phyloP scores from a whole-genome alignment of 306 rosid genomes.

The Prunus davidiana region DNA sequence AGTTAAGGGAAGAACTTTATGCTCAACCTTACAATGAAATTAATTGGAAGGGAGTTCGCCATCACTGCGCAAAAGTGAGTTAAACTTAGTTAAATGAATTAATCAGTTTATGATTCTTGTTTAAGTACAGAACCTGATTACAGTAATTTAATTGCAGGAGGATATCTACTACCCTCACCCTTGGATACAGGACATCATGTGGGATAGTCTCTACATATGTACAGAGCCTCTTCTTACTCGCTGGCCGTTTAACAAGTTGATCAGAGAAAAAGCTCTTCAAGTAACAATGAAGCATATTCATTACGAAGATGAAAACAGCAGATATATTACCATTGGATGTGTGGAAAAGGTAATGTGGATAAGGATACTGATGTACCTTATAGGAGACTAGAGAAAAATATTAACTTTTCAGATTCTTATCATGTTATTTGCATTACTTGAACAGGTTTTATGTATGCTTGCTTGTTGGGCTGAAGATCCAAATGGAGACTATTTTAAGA shows the following conservation, averaged over 20 bases:
- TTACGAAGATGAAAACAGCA: constrained; percentile 68
- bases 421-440: not conserved
- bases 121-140: not conserved
- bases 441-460: constrained; percentile 20
- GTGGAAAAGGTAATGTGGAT: constrained; percentile 50
- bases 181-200: constrained; percentile 53
- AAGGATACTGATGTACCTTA: no score
- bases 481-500: constrained; percentile 32
- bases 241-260: constrained; percentile 62
- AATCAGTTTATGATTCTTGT: not conserved
- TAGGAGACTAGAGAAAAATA: no score
- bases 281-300: constrained; percentile 72
- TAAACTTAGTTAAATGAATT: no score
- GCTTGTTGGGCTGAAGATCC: constrained; percentile 40
- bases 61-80: constrained; percentile 52
- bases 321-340: constrained; percentile 59
- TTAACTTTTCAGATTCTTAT: not conserved
- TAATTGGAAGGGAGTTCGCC: constrained; percentile 58
- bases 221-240: constrained; percentile 63
- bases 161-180: constrained; percentile 63
- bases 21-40: constrained; percentile 40
- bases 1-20: constrained; percentile 46
- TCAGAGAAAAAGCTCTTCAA: constrained; percentile 56
- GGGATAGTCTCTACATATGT: constrained; percentile 63
- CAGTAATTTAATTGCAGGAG: constrained; percentile 33